Percentiles rank a stretch among this genome's conserved stretches.
These are phyloP conservation scores for Debaryomyces subglobosus DNA, from an alignment of 1,139 yeast genomes.

Conservation along the genomic window DNA sequence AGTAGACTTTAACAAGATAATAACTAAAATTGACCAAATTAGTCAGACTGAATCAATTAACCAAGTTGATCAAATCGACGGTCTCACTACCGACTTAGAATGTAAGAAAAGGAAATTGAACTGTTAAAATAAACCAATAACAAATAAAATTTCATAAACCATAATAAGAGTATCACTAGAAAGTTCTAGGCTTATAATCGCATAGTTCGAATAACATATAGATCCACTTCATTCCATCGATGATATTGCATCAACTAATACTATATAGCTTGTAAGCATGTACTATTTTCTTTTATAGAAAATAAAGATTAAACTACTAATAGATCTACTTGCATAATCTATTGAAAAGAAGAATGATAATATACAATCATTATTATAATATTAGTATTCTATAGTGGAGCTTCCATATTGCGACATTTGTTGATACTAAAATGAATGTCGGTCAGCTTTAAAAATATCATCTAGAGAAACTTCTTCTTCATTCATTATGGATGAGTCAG, in stretches of 20 bases:
- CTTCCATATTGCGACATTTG: constrained; percentile 2
- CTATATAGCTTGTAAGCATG: neutral
- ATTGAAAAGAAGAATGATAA: neutral
- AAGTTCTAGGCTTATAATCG: neutral
- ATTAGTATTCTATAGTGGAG: neutral
- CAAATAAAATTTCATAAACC: neutral
- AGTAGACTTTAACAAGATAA: constrained; percentile 27
- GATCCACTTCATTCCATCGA: neutral
- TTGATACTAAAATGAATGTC: constrained; percentile 1
- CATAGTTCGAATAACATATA: neutral
- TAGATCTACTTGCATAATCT: neutral
- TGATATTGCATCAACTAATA: neutral
- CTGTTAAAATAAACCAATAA: neutral
- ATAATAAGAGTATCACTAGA: neutral
- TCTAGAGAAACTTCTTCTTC: neutral
- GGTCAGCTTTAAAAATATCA: neutral
- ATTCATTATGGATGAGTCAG: constrained; percentile 35
- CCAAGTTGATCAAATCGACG: neutral
- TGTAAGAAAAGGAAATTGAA: constrained; percentile 10
- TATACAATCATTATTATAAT: neutral
- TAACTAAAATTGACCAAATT: constrained; percentile 18
- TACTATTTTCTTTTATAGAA: neutral
- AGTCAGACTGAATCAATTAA: neutral
- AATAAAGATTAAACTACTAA: neutral
- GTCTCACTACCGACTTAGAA: constrained; percentile 1